A percentile compares a stretch with the other conserved stretches of the same genome.
Evolutionary conservation across 2,329 filamentous ascomycete genomes (phyloP).

Genomic region (Fusarium lyarnte): DNA sequence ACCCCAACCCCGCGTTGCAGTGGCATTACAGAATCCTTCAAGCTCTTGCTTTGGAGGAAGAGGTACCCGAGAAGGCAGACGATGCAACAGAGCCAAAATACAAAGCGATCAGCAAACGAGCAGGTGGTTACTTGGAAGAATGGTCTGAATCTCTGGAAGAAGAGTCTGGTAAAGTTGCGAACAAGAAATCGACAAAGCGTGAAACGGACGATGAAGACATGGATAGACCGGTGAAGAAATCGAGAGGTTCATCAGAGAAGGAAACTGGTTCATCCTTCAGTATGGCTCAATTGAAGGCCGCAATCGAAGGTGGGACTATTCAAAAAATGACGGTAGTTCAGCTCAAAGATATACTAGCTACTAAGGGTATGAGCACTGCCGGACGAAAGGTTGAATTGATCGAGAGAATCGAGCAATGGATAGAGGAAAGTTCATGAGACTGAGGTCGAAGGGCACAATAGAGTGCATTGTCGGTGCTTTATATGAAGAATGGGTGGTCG

Average conservation of each 20-base stretch:
- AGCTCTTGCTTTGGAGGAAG: constrained; percentile 89
- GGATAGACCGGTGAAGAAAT: constrained; percentile 58
- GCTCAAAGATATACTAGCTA: constrained; percentile 59
- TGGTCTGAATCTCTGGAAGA: constrained; percentile 77
- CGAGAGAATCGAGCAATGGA: constrained; percentile 66
- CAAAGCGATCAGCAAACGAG: constrained; percentile 88
- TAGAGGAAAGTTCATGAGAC: constrained; percentile 56
- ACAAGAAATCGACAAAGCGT: constrained; percentile 60
- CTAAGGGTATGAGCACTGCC: constrained; percentile 58
- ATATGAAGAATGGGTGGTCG: background rate
- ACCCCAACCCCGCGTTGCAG: constrained; percentile 91
- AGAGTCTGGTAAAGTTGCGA: constrained; percentile 54
- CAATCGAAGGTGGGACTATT: constrained; percentile 57
- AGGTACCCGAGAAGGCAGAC: constrained; percentile 76
- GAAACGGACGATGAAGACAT: constrained; percentile 59
- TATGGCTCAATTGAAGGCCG: constrained; percentile 58
- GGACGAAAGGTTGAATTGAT: constrained; percentile 65
- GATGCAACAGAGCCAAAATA: constrained; percentile 88
- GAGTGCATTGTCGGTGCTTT: background rate
- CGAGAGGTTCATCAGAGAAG: constrained; percentile 50
- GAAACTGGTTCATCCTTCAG: constrained; percentile 50
- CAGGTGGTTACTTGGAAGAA: constrained; percentile 79
- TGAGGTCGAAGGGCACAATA: background rate
- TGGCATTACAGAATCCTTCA: constrained; percentile 98
- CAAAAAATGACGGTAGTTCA: constrained; percentile 65